Base-by-base conservation (phyloP, 2,329 filamentous ascomycete species). In the Fusarium sp. region DNA sequence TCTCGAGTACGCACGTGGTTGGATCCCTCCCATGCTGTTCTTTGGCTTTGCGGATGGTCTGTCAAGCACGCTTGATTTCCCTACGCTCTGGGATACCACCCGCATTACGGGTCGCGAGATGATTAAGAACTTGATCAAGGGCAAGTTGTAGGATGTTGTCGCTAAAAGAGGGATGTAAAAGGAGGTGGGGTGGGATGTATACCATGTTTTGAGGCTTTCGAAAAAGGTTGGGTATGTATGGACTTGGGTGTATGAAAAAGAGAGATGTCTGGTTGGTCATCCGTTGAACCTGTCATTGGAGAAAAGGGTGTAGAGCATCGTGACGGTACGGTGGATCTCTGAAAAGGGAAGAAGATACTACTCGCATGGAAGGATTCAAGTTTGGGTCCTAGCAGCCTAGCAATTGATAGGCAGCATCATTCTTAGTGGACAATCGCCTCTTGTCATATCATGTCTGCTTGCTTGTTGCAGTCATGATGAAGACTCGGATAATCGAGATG, bases 1-100 rank as follows among this genome's bases (percentile, higher is more conserved):
- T 49, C 82, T 95, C 68, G 91, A 94, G 82, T 91, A 93, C 76
- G 91, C 91, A 42, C 82, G 89, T 66, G 92, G 93, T 63, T 96
- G 92, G 91, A 96, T 97, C 76, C 93, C 93, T 42, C 90, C 90
- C 54, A 96, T 97, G 93, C 80, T 97, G 47, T 90, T 90, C 75
- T 96, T 96, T 75, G 93, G 93, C 57, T 94, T 89, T 75, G 90
- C 92, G 62, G 93, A 96, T 76, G 87, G 85, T 42, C 82, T 96
- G 56, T 86, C 82, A 50, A 93, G 88, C 76, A 96, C 92, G 5
- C 80, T 96, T 65, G 93, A 96, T 76, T 84, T 96, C 73, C 86
- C 85, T n/a, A 96, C 92, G 2, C 76, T 96, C 70, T 95, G 90
- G 89, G 84, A 84, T 70, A 96, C 90, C n/a, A 85, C 85, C 31